These are phyloP conservation scores for Cardamine resedifolia DNA, from an alignment of 345 rosid species.

Conservation along the genomic window DNA sequence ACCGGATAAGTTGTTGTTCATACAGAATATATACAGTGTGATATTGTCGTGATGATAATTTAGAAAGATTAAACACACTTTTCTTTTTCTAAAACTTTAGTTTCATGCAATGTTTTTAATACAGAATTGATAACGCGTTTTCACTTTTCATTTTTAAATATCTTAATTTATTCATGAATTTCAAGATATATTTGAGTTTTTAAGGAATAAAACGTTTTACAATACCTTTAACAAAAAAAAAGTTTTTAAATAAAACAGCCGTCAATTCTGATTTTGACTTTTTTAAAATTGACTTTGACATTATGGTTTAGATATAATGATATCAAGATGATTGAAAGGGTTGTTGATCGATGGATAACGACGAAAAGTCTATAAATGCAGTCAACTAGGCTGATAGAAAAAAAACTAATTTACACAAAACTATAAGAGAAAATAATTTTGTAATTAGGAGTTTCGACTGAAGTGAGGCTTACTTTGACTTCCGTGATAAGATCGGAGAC, in stretches of 20 bases:
- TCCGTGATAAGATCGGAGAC: conserved; percentile 3
- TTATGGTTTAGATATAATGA: conserved; percentile 7
- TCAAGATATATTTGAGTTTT: neutral
- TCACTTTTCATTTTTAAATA: too few species aligned
- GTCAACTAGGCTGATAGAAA: conserved; percentile 33
- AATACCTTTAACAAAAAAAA: too few species aligned
- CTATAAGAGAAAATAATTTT: neutral
- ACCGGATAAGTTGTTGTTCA: too few species aligned
- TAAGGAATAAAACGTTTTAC: too few species aligned
- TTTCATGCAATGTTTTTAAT: neutral
- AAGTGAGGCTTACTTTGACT: conserved; percentile 26
- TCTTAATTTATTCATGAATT: too few species aligned
- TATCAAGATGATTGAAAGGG: neutral
- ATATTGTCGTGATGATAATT: too few species aligned
- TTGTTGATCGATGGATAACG: conserved; percentile 30
- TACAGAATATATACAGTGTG: too few species aligned
- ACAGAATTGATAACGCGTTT: too few species aligned
- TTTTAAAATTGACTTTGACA: conserved; percentile 8
- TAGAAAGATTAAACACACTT: too few species aligned
- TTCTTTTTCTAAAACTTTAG: too few species aligned
- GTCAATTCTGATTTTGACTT: neutral
- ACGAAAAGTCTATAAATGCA: conserved; percentile 29
- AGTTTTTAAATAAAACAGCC: too few species aligned
- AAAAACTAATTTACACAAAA: neutral
- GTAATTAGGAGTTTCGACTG: neutral